Evolutionary conservation across 1,139 yeast genomes (phyloP), one percentile per base, ranked within the genome.

Genomic region (Hanseniaspora uvarum): DNA sequence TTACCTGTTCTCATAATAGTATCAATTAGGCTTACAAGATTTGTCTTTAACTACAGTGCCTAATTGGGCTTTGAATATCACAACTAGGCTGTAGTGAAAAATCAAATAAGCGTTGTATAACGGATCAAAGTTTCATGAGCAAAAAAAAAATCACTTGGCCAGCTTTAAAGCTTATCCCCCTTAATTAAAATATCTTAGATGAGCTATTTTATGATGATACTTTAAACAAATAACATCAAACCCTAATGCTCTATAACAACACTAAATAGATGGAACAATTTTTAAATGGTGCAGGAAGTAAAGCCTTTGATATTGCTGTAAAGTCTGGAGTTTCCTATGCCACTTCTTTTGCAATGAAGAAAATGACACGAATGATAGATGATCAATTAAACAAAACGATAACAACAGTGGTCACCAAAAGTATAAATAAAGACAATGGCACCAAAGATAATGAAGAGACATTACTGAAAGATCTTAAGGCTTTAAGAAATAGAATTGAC

Each of bases 251-350:
- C 5, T 14, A 8, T 34, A 21, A 34, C 14, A 34, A 34, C 37
- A 2, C 18, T 11, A 4, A 30, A 6, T 8, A 5, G 10, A 74
- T 74, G 78, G 78, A 74, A 59, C 75, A 73, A 54, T 65, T 74
- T 31, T 61, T 74, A 28, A 65, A 71, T 24, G 76, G 79, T 68
- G 94, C 94, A 4, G 83, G 89, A 33, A 80, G 79, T 55, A 92
- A 85, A 60, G 87, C 87, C 1, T 86, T 85, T 10, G 78, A 88
- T 2, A 83, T 85, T 69, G 94, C 94, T 11, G 80, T 85, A 41
- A 71, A 85, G 56, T 83, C 92, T 1, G 88, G 94, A 0, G 79
- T 85, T 26, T 80, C 88, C 0, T 62, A 84, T 34, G 94, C 94
- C 0, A 80, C 89, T 0, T 81, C 85, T 0, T 85, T 80, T 67